Base-by-base conservation (phyloP, 352 stramenopile genomes). In the Blastocystis sp. region DNA sequence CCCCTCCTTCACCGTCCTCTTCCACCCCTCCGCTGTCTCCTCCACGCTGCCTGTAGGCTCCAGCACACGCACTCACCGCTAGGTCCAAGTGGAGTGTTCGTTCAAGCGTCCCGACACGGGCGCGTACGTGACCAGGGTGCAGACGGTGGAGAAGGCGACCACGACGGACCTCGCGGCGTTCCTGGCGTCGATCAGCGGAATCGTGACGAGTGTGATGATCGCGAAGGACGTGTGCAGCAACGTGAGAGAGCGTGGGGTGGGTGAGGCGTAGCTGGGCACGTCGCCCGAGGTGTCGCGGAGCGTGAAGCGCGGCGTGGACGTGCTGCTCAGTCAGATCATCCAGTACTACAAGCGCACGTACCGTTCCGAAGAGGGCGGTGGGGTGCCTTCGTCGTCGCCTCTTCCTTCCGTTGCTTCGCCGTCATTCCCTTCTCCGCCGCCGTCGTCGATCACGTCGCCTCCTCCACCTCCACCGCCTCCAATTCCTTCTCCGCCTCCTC, bases 171-270 rank as follows among this genome's bases (percentile, higher is more conserved):
- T 33, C 31, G 21, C 24, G 37, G 3, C 21, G 35, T 78, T 78
- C 24, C n/a, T 78, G n/a, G n/a, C 16, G 3, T 29, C 29, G 19
- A 24, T 78, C 3, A 13, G 50, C 45, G 67, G 67, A 9, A 59
- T 33, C 10, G 33, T 60, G 67, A 78, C 67, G 37, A 31, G 35
- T n/a, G 67, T 78, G 67, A 10, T 78, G 35, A 55, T 78, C 21
- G 67, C 67, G 21, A 78, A 78, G 39, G 67, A 78, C 45, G 35
- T 78, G 4, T 78, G 67, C 33, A 55, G 31, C 2, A 62, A 78
- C 37, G 67, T 78, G 24, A 13, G 35, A 2, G n/a, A 16, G 67
- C 3, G 24, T 60, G 33, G n/a, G 6, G 19, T 13, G 24, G 21
- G 45, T 78, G 33, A 55, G 33, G 37, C 24, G n/a, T 78, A 78